Base-by-base conservation (phyloP, 176 grass and related monocot species). In the Oryza brachyantha region DNA sequence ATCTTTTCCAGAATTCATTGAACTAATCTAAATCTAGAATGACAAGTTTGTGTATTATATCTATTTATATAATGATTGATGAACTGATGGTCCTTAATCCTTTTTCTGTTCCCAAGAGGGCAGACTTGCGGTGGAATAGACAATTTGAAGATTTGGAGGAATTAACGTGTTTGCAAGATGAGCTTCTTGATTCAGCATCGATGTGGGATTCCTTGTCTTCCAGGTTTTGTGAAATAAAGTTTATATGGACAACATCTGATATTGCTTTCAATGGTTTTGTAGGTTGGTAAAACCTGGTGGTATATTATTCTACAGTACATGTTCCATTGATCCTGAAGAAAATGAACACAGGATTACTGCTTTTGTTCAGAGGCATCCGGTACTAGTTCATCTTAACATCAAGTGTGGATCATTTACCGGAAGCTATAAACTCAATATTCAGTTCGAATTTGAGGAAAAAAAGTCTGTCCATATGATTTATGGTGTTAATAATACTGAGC, bases 91-190 rank as follows among this genome's bases (percentile, higher is more conserved):
- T 22, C 45, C 29, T 52, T 65, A 61, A 61, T 24, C 54, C 24
- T 17, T 75, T 74, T 78, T 57, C 25, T 75, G 73, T 86, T 73
- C 26, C 60, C 57, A 86, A 96, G 94, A 91, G 91, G 77, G 91
- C 94, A 68, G 94, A 97, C 72, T 88, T 97, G 64, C 94, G 94
- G 66, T 97, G 94, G 94, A 97, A 97, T 81, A 93, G 94, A 72
- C 65, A 82, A 41, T 89, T 90, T 63, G 88, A 97, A 91, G 91
- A 97, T 86, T 71, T 97, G 66, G 91, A 93, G 88, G 88, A 88
- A 65, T 89, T 97, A 73, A 84, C 35, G 52, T 64, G 50, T 87
- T 81, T 97, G 77, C 94, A 97, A 83, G 91, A 97, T 42, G 82
- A 93, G 68, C 94, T 97, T 27, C 86, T 97, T 83, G 81, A 97